Base-by-base conservation (phyloP, 345 rosid species). In the Hibiscus trionum region DNA sequence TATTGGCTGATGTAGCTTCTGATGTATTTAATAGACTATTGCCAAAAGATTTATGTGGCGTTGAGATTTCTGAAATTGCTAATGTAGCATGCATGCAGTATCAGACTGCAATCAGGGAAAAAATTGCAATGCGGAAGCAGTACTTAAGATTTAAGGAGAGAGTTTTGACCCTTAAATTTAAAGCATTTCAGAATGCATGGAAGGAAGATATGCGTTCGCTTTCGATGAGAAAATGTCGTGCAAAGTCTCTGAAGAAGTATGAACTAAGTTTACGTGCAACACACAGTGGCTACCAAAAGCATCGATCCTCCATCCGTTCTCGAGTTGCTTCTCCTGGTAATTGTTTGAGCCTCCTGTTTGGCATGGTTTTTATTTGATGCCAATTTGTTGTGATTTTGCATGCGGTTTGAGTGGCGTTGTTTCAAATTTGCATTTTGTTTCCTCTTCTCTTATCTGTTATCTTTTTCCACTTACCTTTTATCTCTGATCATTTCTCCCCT, bases 141-240 rank as follows among this genome's bases (percentile, higher is more conserved):
- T 76, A 80, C 63, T 55, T 82, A 59, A 88, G 80, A 80, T 86
- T 87, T 63, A 87, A 90, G 84, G 98, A 96, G 88, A 90, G 87
- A 81, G 86, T 85, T 71, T 75, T 89, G 52, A 78, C 84, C 27
- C 90, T 93, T 44, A 89, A 96, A 84, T 92, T 86, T 76, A 96
- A 85, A 82, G 91, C 86, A 24, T 84, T 88, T 79, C 86, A 83
- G 73, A 88, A 84, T 72, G 73, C 83, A 19, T 96, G 99, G 99
- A 93, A 86, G 86, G 97, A 91, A 80, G 99, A 96, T 78, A 27
- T 86, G 85, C 84, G 74, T 17, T 74, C 82, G 75, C 86, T 81
- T 24, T 84, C 88, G 21, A 71, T 80, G 29, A 77, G 83, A 77
- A 96, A 88, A 82, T 77, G 65, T 53, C 86, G 85, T 61, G 83